phyloP scores from a whole-genome alignment of 129 eudicot species.

The Pittosporum tobira region DNA sequence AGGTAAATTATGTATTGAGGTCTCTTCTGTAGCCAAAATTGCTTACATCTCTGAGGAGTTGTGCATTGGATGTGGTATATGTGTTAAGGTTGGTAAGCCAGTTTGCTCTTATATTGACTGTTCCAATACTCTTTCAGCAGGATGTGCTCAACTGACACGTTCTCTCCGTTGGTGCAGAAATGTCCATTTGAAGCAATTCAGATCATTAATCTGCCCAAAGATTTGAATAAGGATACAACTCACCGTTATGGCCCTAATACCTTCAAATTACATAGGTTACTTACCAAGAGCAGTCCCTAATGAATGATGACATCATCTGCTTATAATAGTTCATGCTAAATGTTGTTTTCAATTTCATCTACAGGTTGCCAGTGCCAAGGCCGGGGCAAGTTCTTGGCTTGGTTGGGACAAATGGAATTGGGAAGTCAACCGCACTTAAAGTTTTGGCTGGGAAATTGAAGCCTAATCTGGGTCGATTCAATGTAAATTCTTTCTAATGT shows the following conservation, averaged over 20 bases:
- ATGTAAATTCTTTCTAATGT: conserved; percentile 15
- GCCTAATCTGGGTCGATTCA: conserved; percentile 63
- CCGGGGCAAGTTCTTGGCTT: conserved; percentile 75
- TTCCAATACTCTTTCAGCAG: neutral
- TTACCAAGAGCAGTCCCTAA: neutral
- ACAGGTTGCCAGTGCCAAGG: conserved; percentile 64
- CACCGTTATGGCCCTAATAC: conserved; percentile 73
- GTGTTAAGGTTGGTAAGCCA: conserved; percentile 44
- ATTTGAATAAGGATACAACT: conserved; percentile 65
- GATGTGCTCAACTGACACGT: neutral
- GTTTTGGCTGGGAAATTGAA: conserved; percentile 69
- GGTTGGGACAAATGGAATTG: conserved; percentile 76
- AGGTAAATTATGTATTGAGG: conserved; percentile 71
- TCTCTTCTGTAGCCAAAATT: conserved; percentile 41
- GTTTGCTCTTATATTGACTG: neutral
- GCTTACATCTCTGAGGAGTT: conserved; percentile 68
- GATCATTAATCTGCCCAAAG: conserved; percentile 59
- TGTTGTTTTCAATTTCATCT: neutral
- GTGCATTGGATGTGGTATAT: conserved; percentile 72
- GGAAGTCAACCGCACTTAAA: conserved; percentile 67
- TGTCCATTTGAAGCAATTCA: conserved; percentile 71
- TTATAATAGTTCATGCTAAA: neutral
- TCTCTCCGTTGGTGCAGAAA: conserved; percentile 30
- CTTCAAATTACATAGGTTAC: conserved; percentile 58
- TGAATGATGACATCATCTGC: neutral